phyloP scores from a whole-genome alignment of 116 monocot species.

The Thalassia testudinum region DNA sequence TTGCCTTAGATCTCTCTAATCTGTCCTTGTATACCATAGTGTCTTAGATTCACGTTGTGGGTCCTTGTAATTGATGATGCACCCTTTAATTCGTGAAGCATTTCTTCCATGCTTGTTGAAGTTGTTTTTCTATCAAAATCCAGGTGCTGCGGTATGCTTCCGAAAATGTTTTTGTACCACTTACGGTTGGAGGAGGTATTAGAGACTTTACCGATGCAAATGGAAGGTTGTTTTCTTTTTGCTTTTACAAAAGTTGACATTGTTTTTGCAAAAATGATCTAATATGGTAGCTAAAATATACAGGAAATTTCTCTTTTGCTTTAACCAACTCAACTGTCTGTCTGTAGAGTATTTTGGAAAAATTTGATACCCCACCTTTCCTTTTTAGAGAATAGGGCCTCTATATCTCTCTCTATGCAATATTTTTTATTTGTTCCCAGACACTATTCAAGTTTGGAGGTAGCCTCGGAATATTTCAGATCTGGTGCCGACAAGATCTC shows the following conservation, averaged over 20 bases:
- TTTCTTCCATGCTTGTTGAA: no score
- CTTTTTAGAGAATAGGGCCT: no score
- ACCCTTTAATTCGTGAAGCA: no score
- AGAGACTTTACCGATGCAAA: constrained; percentile 95
- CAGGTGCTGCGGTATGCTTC: constrained; percentile 81
- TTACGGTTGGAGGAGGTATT: constrained; percentile 98
- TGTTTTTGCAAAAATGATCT: no score
- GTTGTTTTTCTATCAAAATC: constrained; percentile 5
- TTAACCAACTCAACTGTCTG: no score
- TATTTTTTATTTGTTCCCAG: constrained; percentile 1
- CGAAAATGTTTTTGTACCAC: constrained; percentile 95
- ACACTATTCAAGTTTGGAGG: constrained; percentile 82
- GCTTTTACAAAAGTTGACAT: no score
- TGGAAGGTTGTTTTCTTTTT: constrained; percentile 43
- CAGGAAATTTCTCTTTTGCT: no score
- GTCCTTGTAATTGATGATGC: no score
- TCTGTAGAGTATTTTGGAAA: no score
- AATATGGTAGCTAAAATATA: no score
- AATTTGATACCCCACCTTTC: no score
- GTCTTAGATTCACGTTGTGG: constrained; percentile 4
- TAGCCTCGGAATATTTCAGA: constrained; percentile 97
- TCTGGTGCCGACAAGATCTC: constrained; percentile 99
- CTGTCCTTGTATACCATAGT: not conserved
- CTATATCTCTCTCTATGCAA: no score
- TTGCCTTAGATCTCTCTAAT: not conserved